Evolutionary conservation across 2,329 filamentous ascomycete genomes (phyloP), one percentile per base, ranked within the genome.

Genomic region (Ilyonectria robusta): DNA sequence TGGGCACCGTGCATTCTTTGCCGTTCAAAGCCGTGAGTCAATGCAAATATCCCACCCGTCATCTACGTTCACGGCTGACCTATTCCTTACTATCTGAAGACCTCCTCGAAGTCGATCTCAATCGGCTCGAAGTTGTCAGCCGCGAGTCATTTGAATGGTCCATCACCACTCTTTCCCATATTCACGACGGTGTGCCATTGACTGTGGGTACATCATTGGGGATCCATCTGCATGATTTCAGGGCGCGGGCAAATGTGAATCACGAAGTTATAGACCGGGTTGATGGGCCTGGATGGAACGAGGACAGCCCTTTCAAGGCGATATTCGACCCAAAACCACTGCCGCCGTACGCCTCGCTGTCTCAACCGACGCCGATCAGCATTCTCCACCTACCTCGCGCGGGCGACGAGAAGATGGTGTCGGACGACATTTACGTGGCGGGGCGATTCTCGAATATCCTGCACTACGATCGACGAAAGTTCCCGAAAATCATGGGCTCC

Each of bases 401-500:
- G 1, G 87, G 86, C 0, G 80, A 83, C 9, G 79, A 79, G 10
- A 82, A 83, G 55, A 85, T 88, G 68, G 84, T 90, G 19, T 92
- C 93, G 56, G 88, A 92, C 66, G 92, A 96, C 33, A 96, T 98
- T 46, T 95, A 95, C 82, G 90, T 98, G 40, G 94, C 92, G 5
- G 95, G 95, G 0, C 89, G 95, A 17, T 98, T 98, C 78, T 93
- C 94, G 5, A 95, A 91, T 74, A 93, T 98, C 63, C 84, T 98
- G 4, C 92, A 94, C 77, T 98, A 97, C 81, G 94, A 98, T 77
- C 89, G 94, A 4, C 91, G 95, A 50, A 94, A 89, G 79, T 97
- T 98, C 75, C 93, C 94, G 0, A 88, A 88, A 17, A 87, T 97
- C 8, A 88, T 90, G 66, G 91, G 90, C 6, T 94, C 94, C 1